Evolutionary conservation across 768 basidiomycete genomes (phyloP).

Genomic region (Tubosaeta sp.): DNA sequence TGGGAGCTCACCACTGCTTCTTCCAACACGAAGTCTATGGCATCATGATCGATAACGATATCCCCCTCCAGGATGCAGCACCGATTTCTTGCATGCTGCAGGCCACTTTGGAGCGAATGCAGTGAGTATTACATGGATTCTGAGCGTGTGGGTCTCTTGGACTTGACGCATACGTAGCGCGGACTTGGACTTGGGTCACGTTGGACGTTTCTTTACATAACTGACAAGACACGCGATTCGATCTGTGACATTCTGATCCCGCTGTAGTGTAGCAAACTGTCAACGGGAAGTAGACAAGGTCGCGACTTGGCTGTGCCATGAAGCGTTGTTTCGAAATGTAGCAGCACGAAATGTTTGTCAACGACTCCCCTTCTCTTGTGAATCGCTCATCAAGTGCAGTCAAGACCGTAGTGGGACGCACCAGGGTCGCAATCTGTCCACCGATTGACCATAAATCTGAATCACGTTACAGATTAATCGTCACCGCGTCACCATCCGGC

Average conservation of each 20-base stretch:
- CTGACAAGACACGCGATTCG: background rate
- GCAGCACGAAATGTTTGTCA: background rate
- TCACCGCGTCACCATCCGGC: background rate
- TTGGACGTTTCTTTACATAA: background rate
- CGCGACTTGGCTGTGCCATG: background rate
- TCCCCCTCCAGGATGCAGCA: background rate
- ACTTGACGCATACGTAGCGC: background rate
- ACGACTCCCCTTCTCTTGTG: background rate
- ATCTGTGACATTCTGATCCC: background rate
- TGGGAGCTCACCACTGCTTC: background rate
- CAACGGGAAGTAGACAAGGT: background rate
- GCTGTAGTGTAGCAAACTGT: background rate
- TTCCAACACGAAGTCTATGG: constrained; percentile 7
- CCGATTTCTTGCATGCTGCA: background rate
- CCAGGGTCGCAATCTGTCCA: background rate
- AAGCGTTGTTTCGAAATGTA: background rate
- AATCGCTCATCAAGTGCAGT: background rate
- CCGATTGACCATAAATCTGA: background rate
- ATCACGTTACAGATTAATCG: background rate
- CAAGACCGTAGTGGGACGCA: background rate
- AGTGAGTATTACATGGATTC: background rate
- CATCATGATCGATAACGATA: background rate
- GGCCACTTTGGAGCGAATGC: background rate
- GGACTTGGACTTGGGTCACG: background rate
- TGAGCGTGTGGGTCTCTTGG: background rate